Evolutionary conservation across 129 eudicot genomes (phyloP), one percentile per base, ranked within the genome.

Genomic region (Flaveria ramosissima): DNA sequence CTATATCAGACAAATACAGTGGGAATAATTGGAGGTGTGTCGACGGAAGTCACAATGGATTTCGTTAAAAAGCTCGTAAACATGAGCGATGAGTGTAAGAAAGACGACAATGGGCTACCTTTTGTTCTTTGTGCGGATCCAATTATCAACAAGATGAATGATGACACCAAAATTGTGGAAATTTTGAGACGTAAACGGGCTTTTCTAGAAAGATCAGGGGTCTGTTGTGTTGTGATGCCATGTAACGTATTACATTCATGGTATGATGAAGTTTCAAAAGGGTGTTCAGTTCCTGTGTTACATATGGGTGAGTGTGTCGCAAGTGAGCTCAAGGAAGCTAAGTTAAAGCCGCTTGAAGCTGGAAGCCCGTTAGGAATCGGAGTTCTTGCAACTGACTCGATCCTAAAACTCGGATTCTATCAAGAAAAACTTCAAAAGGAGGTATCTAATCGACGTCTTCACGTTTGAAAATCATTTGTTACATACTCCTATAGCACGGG

Each of bases 221-320:
- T 86, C 74, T 27, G 83, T 17, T 90, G 96, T 81, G 80, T 92
- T 64, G 92, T 80, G 51, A 83, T 92, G 87, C 97, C 97, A 45
- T 89, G 97, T 68, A 83, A 92, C 59, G 6, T 84, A 71, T 82
- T 85, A 8, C 98, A 92, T 70, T 77, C 73, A 15, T 86, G 96
- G 92, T 61, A 92, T 74, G 90, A 86, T 64, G 90, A 89, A 74
- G 80, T 89, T 74, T 75, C 84, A 14, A 73, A 85, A 27, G 98
- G 87, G 41, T 86, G 88, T 68, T 81, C 88, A 41, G 85, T 89
- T 61, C 96, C 90, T 13, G 65, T 92, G 59, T 85, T 92, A 79
- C 91, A 89, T 72, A 79, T 92, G 85, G 97, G 87, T 16, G 92
- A 89, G 62, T 89, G 96, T 82, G 96, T 86, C 30, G 96, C 93